phyloP scores from a whole-genome alignment of 441 rosid genomes.

The Melianthus villosus region DNA sequence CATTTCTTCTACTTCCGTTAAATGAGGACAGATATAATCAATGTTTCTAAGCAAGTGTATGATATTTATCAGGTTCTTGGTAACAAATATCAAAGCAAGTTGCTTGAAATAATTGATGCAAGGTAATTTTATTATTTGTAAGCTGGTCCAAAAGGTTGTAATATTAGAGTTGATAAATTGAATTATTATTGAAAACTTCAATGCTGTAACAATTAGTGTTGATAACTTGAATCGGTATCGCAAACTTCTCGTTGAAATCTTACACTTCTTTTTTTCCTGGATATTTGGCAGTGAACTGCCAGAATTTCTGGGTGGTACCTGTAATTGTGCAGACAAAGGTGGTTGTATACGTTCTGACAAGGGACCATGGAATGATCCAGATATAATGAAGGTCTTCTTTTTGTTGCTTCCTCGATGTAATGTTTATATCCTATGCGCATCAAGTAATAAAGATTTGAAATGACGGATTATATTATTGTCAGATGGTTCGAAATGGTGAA shows the following conservation, averaged over 20 bases:
- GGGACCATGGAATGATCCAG: constrained; percentile 85
- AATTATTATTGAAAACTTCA: no score
- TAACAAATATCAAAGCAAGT: constrained; percentile 57
- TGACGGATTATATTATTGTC: not conserved
- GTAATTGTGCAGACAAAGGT: constrained; percentile 63
- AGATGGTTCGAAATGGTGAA: constrained; percentile 72
- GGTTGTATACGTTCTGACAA: constrained; percentile 80
- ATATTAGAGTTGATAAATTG: no score
- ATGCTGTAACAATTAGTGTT: no score
- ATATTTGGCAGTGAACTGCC: constrained; percentile 50
- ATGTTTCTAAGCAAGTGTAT: constrained; percentile 11
- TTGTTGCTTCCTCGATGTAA: not conserved
- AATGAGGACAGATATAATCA: not conserved
- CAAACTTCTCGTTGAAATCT: no score
- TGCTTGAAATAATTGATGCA: constrained; percentile 75
- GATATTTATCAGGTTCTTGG: constrained; percentile 47
- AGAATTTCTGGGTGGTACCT: constrained; percentile 60
- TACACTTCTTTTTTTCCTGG: not conserved
- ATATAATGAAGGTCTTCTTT: constrained; percentile 34
- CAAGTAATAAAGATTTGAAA: not conserved
- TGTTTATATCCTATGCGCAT: not conserved
- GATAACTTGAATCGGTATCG: no score
- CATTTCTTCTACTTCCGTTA: not conserved
- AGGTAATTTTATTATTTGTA: constrained; percentile 24
- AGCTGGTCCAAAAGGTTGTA: no score